Evolutionary conservation across 2,329 filamentous ascomycete species (phyloP), one percentile per base, ranked within the genome.

Genomic region (Colletotrichum eremochloae): DNA sequence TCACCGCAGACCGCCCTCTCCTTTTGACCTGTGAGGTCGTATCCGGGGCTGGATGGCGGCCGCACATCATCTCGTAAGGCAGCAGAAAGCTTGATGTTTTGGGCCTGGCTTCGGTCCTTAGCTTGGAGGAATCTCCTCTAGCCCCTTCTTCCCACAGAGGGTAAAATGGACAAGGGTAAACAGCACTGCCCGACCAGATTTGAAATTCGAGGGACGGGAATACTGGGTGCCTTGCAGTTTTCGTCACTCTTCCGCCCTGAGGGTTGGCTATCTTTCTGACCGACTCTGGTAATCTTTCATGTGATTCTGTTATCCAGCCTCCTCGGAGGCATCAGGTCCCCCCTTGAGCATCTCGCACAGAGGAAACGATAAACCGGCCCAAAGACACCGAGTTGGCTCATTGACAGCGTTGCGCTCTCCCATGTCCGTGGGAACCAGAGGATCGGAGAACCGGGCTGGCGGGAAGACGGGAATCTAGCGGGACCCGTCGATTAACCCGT

Each of bases 391-490:
- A 24, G 11, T 8, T 8, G 5, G 3, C 9, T 15, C 5, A 11
- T 12, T 12, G 11, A n/a, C 31, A 20, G 12, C 20, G 4, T 38
- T 56, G 12, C 33, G 4, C 2, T 20, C 20, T 50, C n/a, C 61
- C n/a, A 42, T 31, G 14, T 42, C n/a, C 36, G 48, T 15, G 38
- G 38, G 14, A 55, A 8, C 31, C n/a, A 24, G 42, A 18, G 40
- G 5, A 42, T 14, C 24, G 12, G 14, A 63, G 18, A 53, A 15
- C 18, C 50, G 46, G 40, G 40, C 44, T n/a, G 60, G 61, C 70
- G 70, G 70, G 66, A 65, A 72, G 60, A 64, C 70, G 70, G 70
- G 70, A 70, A 56, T 48, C 55, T 72, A 44, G 60, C 70, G 70
- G 70, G 68, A 61, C 40, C 70, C 70, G 70, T 70, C 52, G 55